phyloP scores from a whole-genome alignment of 768 basidiomycete genomes.

The Russula griseocarnosa region DNA sequence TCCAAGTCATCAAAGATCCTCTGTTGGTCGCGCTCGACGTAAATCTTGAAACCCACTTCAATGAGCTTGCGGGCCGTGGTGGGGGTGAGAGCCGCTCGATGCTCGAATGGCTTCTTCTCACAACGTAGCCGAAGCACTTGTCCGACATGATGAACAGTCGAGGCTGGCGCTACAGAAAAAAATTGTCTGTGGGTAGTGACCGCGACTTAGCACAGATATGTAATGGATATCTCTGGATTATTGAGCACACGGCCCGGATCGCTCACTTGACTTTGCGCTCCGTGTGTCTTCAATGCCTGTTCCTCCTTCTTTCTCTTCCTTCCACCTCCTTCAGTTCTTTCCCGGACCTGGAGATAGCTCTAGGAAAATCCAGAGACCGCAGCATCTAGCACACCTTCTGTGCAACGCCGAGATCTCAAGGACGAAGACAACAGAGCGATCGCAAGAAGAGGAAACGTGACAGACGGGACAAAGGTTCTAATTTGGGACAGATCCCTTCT shows the following conservation, averaged over 20 bases:
- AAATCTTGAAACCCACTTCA: constrained; percentile 84
- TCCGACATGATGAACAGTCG: constrained; percentile 40
- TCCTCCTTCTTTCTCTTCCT: constrained; percentile 56
- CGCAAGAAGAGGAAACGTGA: constrained; percentile 32
- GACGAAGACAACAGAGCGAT: constrained; percentile 32
- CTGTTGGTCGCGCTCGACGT: constrained; percentile 89
- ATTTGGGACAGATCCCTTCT: constrained; percentile 20
- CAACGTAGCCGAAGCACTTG: constrained; percentile 81
- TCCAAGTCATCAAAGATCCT: constrained; percentile 92
- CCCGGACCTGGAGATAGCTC: constrained; percentile 53
- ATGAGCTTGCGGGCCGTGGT: constrained; percentile 85
- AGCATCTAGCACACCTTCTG: constrained; percentile 16
- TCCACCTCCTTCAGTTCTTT: constrained; percentile 69
- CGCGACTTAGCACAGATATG: background rate
- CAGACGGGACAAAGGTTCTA: constrained; percentile 13
- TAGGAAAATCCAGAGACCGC: constrained; percentile 32
- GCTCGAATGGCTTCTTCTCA: constrained; percentile 94
- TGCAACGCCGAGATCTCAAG: constrained; percentile 26
- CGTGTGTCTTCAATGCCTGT: constrained; percentile 37
- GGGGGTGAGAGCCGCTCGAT: constrained; percentile 88
- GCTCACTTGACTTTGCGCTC: constrained; percentile 5
- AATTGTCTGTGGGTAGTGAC: background rate
- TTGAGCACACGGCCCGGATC: background rate
- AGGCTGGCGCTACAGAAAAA: background rate
- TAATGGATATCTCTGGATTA: no score